These are phyloP conservation scores for Linum usitatissimum DNA, from an alignment of 345 rosid genomes.

Conservation along the genomic window DNA sequence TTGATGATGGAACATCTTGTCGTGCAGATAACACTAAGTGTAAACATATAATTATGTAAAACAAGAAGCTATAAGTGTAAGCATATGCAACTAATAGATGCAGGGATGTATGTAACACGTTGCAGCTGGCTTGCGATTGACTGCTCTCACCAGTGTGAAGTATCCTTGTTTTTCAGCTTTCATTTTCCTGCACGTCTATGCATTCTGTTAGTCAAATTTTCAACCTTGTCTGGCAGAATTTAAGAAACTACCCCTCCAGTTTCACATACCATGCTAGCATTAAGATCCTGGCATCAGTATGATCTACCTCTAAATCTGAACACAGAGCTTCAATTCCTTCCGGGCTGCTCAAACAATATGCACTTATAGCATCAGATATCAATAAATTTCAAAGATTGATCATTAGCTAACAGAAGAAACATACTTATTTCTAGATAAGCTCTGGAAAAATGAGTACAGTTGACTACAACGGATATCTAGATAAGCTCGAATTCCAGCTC, in stretches of 20 bases:
- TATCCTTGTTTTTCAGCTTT: constrained; percentile 93
- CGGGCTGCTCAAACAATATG: constrained; percentile 47
- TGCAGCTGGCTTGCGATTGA: too few relatives aligned
- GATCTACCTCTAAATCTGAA: constrained; percentile 73
- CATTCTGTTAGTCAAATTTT: constrained; percentile 8
- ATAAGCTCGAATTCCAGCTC: background rate
- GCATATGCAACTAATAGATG: background rate
- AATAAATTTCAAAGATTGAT: constrained; percentile 4
- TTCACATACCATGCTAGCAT: constrained; percentile 90
- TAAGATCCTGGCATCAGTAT: constrained; percentile 87
- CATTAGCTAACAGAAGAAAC: background rate
- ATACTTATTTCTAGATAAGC: too few relatives aligned
- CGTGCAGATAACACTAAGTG: background rate
- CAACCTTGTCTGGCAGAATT: background rate
- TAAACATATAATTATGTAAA: background rate
- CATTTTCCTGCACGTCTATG: constrained; percentile 63
- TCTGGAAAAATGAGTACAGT: background rate
- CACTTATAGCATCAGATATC: constrained; percentile 12
- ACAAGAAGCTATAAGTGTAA: background rate
- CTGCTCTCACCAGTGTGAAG: constrained; percentile 62
- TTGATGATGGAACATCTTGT: background rate
- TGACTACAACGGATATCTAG: background rate
- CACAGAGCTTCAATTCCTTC: constrained; percentile 90
- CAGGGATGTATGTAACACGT: background rate
- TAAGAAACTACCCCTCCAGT: constrained; percentile 6